These are phyloP conservation scores for Trichoderma sp. DNA, from an alignment of 2,329 filamentous ascomycete species.

Conservation along the genomic window DNA sequence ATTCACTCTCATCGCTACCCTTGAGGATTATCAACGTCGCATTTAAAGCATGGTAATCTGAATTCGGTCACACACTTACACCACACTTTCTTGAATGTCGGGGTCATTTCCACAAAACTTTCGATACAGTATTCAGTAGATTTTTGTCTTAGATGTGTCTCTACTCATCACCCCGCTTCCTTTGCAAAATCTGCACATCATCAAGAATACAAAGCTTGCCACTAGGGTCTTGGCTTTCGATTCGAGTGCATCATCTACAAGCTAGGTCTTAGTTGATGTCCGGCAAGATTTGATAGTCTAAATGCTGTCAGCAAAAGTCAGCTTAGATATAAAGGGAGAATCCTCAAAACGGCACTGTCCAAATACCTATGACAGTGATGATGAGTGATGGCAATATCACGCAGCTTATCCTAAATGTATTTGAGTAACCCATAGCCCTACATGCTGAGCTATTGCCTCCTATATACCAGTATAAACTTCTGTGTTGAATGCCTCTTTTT, in stretches of 20 bases:
- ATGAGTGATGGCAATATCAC: neutral
- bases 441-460: neutral
- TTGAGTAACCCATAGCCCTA: neutral
- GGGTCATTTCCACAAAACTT: neutral
- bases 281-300: neutral
- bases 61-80: neutral
- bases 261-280: neutral
- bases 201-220: neutral
- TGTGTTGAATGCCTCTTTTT: too few species aligned
- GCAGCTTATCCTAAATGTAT: neutral
- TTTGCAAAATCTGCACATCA: neutral
- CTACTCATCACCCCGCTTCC: neutral
- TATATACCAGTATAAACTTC: neutral
- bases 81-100: neutral
- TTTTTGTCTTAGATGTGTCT: neutral
- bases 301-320: neutral
- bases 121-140: neutral
- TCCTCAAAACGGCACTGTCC: neutral
- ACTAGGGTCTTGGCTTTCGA: neutral
- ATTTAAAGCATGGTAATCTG: neutral
- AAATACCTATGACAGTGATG: neutral
- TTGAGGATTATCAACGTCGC: neutral
- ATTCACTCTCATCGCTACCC: neutral
- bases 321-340: neutral
- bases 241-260: neutral